Base-by-base conservation (phyloP, 1,284 basidiomycete genomes). In the Wolfiporia cocos region DNA sequence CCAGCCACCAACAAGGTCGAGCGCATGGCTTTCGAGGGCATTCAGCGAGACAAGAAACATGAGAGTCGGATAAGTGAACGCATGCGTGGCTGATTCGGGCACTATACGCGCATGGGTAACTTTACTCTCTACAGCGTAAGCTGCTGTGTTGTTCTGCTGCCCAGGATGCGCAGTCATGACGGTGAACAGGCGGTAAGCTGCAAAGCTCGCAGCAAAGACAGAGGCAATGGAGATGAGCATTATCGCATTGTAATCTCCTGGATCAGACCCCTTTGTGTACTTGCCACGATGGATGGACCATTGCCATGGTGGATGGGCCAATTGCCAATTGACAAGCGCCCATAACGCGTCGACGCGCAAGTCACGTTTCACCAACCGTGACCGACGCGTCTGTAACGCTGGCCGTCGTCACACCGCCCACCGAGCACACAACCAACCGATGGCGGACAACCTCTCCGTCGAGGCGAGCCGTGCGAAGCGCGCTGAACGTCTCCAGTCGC, bases 41-140 rank as follows among this genome's bases (percentile, higher is more conserved):
- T 73, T 66, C 11, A 90, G 60, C 3, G 82, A 76, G 23, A 85
- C 56, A 9, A 82, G 67, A 12, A 86, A 53, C 24, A 74, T 76
- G 20, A 86, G 62, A 0, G 81, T 78, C 0, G 78, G 74, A 56
- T 88, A 88, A 7, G 67, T 70, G 58, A 86, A 86, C 0, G 70
- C 61, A 56, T 86, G 79, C 3, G 62, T 50, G 0, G 81, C 69
- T 3, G 64, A 52, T 12, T 47, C 42, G 2, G 83, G 84, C 3
- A 85, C 64, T 34, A 76, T 63, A 19, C 83, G 71, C 1, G 73
- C 65, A 56, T 86, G 82, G 0, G 70, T 71, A 28, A 81, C 73
- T 29, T 66, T 59, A 54, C 74, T 78, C 40, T 66, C 59, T 26
- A 81, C 63, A 39, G 82, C 63, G 54, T 77, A 79, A 17, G 47